Conservation (phyloP, 106 monocot species). For the Dioscorea zingiberensis region DNA sequence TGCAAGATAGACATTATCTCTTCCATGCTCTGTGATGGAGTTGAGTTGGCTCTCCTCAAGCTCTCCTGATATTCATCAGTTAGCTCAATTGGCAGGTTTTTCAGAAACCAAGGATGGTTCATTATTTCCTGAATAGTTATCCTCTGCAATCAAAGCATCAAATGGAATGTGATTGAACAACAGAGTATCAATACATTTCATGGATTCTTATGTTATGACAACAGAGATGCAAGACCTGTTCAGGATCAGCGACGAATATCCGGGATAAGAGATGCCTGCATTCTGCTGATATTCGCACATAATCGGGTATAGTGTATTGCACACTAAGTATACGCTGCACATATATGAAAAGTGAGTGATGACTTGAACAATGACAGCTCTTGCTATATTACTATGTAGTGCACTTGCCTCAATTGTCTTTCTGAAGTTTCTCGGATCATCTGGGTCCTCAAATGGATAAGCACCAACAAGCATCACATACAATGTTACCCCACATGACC, state of each 20-base stretch:
- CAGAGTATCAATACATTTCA: neutral
- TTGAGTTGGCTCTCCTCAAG: slow-evolving; percentile 7
- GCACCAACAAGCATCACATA: slow-evolving; percentile 85
- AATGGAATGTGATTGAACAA: neutral
- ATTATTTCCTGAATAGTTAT: slow-evolving; percentile 71
- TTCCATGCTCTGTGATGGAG: slow-evolving; percentile 58
- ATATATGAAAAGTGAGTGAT: too few species aligned
- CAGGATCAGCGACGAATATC: slow-evolving; percentile 62
- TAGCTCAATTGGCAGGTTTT: slow-evolving; percentile 62
- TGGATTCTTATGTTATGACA: neutral
- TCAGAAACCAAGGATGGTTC: slow-evolving; percentile 65
- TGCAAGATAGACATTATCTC: slow-evolving; percentile 54
- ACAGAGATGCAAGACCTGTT: slow-evolving; percentile 27
- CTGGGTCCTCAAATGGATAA: slow-evolving; percentile 82
- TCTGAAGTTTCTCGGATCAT: slow-evolving; percentile 66
- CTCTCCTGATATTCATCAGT: slow-evolving; percentile 29
- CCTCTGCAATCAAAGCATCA: slow-evolving; percentile 31
- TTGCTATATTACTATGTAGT: neutral
- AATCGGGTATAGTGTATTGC: slow-evolving; percentile 66
- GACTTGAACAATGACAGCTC: too few species aligned
- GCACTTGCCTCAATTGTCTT: slow-evolving; percentile 58
- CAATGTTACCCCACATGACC: slow-evolving; percentile 88
- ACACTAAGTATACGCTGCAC: slow-evolving; percentile 57
- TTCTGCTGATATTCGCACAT: slow-evolving; percentile 48
- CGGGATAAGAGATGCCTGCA: slow-evolving; percentile 55